Percentiles rank a stretch among this genome's conserved stretches.
Evolutionary conservation across 805 yeast genomes (phyloP).

Genomic region (Candida nemodendra): DNA sequence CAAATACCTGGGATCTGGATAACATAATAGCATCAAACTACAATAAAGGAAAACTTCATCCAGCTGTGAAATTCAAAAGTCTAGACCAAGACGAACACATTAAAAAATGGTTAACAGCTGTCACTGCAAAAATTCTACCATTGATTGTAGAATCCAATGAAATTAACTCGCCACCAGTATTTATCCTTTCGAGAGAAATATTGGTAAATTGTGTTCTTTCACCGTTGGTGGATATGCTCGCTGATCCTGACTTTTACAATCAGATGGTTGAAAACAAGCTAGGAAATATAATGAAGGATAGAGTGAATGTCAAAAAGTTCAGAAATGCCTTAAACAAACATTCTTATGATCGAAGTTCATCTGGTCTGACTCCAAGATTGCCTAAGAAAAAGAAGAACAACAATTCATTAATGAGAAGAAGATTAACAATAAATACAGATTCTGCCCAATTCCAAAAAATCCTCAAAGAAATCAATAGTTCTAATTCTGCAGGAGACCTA

Average conservation of each 20-base stretch:
- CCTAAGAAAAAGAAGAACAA: slow-evolving; percentile 3
- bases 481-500: slow-evolving; percentile 41
- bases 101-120: slow-evolving; percentile 47
- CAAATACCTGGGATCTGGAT: slow-evolving; percentile 37
- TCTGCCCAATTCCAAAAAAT: slow-evolving; percentile 41
- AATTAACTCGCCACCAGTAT: slow-evolving; percentile 47
- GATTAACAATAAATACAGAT: slow-evolving; percentile 40
- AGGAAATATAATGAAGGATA: slow-evolving; percentile 65
- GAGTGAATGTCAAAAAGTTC: slow-evolving; percentile 70
- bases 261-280: slow-evolving; percentile 56
- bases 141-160: slow-evolving; percentile 46
- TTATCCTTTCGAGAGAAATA: slow-evolving; percentile 58
- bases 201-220: slow-evolving; percentile 54
- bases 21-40: slow-evolving; percentile 43
- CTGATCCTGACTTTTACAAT: slow-evolving; percentile 80
- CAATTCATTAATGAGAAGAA: slow-evolving; percentile 30
- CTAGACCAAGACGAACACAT: slow-evolving; percentile 40
- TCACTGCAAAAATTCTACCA: slow-evolving; percentile 46
- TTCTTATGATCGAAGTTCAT: slow-evolving; percentile 29
- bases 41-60: slow-evolving; percentile 56
- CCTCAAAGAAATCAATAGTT: slow-evolving; percentile 33
- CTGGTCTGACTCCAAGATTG: slow-evolving; percentile 1
- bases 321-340: slow-evolving; percentile 71
- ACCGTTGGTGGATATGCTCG: slow-evolving; percentile 49
- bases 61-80: slow-evolving; percentile 44